Conservation (phyloP, 1,139 yeast genomes). For the Protomyces lactucae-debilis region DNA sequence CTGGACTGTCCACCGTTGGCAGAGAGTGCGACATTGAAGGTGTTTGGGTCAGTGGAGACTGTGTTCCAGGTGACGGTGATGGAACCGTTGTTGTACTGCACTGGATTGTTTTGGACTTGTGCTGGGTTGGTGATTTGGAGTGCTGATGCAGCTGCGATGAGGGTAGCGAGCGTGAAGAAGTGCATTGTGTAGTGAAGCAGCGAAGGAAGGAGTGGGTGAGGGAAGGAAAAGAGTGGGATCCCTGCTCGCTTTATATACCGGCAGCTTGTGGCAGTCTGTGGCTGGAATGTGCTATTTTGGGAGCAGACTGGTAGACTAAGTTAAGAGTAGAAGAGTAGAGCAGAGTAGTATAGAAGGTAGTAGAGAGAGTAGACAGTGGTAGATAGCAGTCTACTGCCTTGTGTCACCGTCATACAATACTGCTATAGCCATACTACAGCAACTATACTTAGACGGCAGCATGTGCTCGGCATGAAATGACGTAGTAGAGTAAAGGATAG, state of each 20-base stretch:
- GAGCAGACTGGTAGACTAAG: no score
- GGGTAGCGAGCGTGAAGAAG: conserved; percentile 3
- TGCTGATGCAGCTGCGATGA: conserved; percentile 7
- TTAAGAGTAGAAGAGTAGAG: no score
- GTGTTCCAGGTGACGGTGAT: conserved; percentile 21
- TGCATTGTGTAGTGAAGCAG: not conserved
- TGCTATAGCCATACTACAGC: no score
- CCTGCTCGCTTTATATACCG: not conserved
- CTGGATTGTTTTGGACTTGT: not conserved
- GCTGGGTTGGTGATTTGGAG: conserved; percentile 23
- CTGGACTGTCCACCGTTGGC: conserved; percentile 22
- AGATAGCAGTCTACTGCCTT: no score
- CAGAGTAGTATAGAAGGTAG: no score
- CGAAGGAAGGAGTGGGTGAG: not conserved
- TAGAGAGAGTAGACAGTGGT: no score
- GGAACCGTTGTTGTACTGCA: conserved; percentile 20
- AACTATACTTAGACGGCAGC: no score
- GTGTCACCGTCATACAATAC: no score
- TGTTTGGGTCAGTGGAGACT: conserved; percentile 14
- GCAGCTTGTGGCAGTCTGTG: no score
- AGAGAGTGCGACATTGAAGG: conserved; percentile 6
- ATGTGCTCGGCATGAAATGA: no score
- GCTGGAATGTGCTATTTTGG: no score
- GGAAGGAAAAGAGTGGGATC: not conserved
- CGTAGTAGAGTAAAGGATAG: no score